These are phyloP conservation scores for Calonectria leucothoes DNA, from an alignment of 2,329 filamentous ascomycete genomes.

Conservation along the genomic window DNA sequence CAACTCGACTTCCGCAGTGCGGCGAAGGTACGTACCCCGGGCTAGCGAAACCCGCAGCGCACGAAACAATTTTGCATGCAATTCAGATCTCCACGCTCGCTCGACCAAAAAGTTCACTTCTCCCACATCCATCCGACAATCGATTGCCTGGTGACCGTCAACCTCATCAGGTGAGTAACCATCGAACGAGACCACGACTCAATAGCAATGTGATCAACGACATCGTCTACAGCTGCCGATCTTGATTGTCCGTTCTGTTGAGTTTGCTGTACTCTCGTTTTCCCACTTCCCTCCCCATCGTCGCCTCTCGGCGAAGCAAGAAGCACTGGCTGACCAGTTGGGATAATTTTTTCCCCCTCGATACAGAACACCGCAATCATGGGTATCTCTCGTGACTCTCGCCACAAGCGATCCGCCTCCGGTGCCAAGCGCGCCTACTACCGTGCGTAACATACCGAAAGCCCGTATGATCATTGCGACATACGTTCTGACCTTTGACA, in stretches of 20 bases:
- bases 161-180: conserved; percentile 61
- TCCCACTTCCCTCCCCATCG: conserved; percentile 5
- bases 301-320: background rate
- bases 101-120: conserved; percentile 51
- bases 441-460: conserved; percentile 77
- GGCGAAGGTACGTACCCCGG: conserved; percentile 48
- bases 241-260: conserved; percentile 37
- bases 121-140: conserved; percentile 54
- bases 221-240: conserved; percentile 34
- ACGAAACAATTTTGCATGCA: conserved; percentile 54
- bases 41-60: conserved; percentile 50
- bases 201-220: conserved; percentile 37
- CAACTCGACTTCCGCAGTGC: conserved; percentile 40
- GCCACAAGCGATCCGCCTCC: conserved; percentile 99
- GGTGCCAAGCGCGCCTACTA: conserved; percentile 97
- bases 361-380: conserved; percentile 84
- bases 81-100: conserved; percentile 47
- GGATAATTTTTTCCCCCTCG: conserved; percentile 35
- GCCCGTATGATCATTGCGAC: conserved; percentile 70
- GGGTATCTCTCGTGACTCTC: conserved; percentile 99
- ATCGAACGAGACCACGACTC: conserved; percentile 32
- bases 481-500: conserved; percentile 81
- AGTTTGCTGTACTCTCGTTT: conserved; percentile 28
- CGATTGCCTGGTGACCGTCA: conserved; percentile 62
- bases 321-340: conserved; percentile 36